Base-by-base conservation (phyloP, 768 basidiomycete genomes). In the Ramaria sp. region DNA sequence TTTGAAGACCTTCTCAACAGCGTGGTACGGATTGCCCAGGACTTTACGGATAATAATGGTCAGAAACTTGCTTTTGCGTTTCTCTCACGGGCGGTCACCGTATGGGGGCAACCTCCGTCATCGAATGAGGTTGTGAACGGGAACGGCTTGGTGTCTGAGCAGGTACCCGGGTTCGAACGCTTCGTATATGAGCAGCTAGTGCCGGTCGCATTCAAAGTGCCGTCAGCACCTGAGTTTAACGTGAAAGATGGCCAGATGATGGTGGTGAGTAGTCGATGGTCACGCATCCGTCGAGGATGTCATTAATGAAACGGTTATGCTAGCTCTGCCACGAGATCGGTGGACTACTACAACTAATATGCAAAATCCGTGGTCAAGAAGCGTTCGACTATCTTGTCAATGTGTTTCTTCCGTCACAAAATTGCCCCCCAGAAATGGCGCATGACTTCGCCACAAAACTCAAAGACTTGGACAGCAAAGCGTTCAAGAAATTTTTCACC, bases 241-340 rank as follows among this genome's bases (percentile, higher is more conserved):
- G 72, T 85, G 60, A 89, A 88, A 64, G 92, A 96, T 63, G 91
- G 88, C 1, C 89, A 92, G 62, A 81, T 85, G 63, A 73, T 85
- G 48, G 78, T 84, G 63, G 94, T 94, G 61, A 64, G 89, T 68
- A 27, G 7, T 22, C 32, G 7, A n/a, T n/a, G n/a, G n/a, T n/a
- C n/a, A n/a, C n/a, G n/a, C n/a, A n/a, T n/a, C n/a, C n/a, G 16
- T 37, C 27, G 16, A 38, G 24, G 9, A 58, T 37, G 10, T 12
- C 3, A 20, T 15, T 5, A 4, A 39, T 22, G 41, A 9, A 15
- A 39, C 18, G 45, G 38, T 44, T 37, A 16, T 49, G 39, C 16
- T 61, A 97, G 93, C 85, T 94, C 51, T 71, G 97, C 20, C 80
- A 88, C 60, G 96, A 99, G 65, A 85, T 97, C 52, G 86, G 88